Percentiles rank a stretch among this genome's conserved stretches.
These are phyloP conservation scores for Takakia lepidozioides DNA, from an alignment of 225 moss, liverwort and hornwort genomes.

Conservation along the genomic window DNA sequence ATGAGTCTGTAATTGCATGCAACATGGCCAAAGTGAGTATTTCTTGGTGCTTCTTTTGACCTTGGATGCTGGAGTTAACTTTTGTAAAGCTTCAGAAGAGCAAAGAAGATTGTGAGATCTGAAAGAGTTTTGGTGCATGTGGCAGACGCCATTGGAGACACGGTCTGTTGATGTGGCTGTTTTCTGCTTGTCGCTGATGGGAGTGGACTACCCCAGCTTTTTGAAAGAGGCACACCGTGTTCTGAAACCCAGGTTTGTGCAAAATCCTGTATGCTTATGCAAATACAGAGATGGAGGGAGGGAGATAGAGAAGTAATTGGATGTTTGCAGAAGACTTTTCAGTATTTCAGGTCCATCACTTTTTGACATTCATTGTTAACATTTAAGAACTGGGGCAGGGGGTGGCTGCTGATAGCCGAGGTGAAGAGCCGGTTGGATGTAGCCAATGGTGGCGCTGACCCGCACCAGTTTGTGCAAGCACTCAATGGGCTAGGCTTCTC, in stretches of 20 bases:
- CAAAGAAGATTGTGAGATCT: not conserved
- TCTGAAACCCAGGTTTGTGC: slow-evolving; percentile 62
- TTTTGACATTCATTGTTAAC: too few relatives aligned
- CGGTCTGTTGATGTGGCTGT: slow-evolving; percentile 80
- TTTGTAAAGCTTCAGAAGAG: too few relatives aligned
- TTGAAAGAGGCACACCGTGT: slow-evolving; percentile 76
- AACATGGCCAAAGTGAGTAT: slow-evolving; percentile 86
- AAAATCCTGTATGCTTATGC: too few relatives aligned
- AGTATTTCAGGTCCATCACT: too few relatives aligned
- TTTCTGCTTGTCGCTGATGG: slow-evolving; percentile 92
- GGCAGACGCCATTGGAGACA: slow-evolving; percentile 70
- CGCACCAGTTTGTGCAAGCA: slow-evolving; percentile 44
- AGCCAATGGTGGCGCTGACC: slow-evolving; percentile 68
- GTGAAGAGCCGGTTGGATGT: slow-evolving; percentile 82
- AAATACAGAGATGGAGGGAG: too few relatives aligned
- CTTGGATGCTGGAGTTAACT: too few relatives aligned
- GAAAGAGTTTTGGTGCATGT: not conserved
- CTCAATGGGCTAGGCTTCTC: slow-evolving; percentile 61
- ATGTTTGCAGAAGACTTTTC: too few relatives aligned
- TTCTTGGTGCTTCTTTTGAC: not conserved
- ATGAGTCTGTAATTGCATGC: slow-evolving; percentile 80
- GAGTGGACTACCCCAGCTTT: slow-evolving; percentile 88
- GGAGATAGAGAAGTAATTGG: not conserved
- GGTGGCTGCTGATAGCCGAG: slow-evolving; percentile 73
- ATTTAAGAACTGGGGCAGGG: slow-evolving; percentile 39